Conservation (phyloP, 805 yeast species). For the Yarrowia yakushimensis region DNA sequence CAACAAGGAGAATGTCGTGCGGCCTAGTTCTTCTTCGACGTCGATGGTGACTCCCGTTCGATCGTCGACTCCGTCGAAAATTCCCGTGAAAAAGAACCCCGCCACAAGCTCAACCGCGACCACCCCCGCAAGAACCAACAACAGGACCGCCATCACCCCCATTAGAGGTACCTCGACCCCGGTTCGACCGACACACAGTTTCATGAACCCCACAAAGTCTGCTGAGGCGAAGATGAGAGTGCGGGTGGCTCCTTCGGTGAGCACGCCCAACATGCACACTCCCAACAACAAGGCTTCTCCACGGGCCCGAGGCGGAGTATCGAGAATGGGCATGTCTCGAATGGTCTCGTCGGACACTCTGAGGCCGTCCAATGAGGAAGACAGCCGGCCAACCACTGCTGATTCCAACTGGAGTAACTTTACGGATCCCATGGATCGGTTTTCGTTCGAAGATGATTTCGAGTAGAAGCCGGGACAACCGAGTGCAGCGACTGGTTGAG, state of each 20-base stretch:
- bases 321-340: no score
- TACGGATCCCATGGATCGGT: not conserved
- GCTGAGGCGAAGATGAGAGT: conserved; percentile 10
- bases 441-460: conserved; percentile 14
- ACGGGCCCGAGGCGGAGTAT: not conserved
- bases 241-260: no score
- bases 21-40: not conserved
- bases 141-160: not conserved
- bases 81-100: not conserved
- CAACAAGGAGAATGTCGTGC: not conserved
- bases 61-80: not conserved
- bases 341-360: not conserved
- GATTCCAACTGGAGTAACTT: not conserved
- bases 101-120: not conserved
- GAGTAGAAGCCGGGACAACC: not conserved
- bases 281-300: not conserved
- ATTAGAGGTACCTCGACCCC: not conserved
- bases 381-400: not conserved
- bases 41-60: not conserved
- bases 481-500: not conserved
- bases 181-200: not conserved
- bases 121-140: not conserved
- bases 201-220: conserved; percentile 8
- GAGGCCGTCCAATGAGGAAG: not conserved
- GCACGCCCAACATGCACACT: not conserved